Base-by-base conservation (phyloP, 257 asterid genomes). In the Thymus mandschuricus region DNA sequence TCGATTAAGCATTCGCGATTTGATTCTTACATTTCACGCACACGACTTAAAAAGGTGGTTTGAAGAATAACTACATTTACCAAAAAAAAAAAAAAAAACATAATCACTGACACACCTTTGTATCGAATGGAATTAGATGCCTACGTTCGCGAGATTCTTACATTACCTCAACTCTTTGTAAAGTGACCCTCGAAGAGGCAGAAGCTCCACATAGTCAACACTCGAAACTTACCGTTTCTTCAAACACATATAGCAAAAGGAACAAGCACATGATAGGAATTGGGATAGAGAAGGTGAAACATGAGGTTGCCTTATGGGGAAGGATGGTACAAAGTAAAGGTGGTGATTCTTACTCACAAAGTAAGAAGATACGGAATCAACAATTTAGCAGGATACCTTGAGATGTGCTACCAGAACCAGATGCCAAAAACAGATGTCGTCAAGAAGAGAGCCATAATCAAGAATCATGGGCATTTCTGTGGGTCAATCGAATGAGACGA, bases 351-450 rank as follows among this genome's bases (percentile, higher is more conserved):
- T n/a, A 58, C 40, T 12, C 15, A n/a, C 29, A 5, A 29, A 3
- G 4, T 3, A 29, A 10, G 38, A 56, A 56, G 4, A 44, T 9
- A 10, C 8, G 49, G 12, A 0, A 11, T 44, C 49, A 5, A 8
- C 49, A 0, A 8, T 21, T 8, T 4, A 27, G 13, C 3, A 10
- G 6, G 6, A 13, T 27, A 44, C 60, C 38, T 44, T 51, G 40
- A 56, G 7, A 29, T 29, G 38, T 29, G 61, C 69, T 56, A 70
- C 64, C 68, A 65, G 69, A 70, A 70, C 68, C 67, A 64, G 69
- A 64, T 64, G 72, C 80, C 69, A 21, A 65, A 44, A 66, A 56
- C 30, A 28, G 60, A 34, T 28, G 13, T 28, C 31, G 34, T 40
- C 41, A 52, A 35, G 35, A 31, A 52, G 58, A 52, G 6, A 21